Base-by-base conservation (phyloP, 1,284 basidiomycete genomes). In the Boletus semigastroideus region DNA sequence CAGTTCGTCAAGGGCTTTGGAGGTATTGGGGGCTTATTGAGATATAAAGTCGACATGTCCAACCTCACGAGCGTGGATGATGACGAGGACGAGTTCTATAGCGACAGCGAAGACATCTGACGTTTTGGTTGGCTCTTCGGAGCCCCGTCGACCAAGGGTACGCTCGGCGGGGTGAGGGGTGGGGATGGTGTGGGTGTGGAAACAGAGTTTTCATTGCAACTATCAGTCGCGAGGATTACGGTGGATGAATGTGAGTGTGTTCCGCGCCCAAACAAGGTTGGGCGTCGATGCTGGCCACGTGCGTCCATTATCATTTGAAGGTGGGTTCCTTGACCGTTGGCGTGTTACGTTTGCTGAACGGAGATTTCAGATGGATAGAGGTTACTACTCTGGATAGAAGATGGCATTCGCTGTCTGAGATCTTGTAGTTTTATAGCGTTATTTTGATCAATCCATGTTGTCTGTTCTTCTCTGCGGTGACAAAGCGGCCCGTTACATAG, bases 1-100 rank as follows among this genome's bases (percentile, higher is more conserved):
- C 97, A 99, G 72, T 99, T 98, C 77, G 94, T 97, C 65, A 96
- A 96, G 72, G 97, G 96, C 46, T 99, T 99, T 66, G 96, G 96
- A 75, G 96, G 96, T 33, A 97, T 99, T 59, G 96, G 96, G 42
- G 96, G 96, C 31, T 78, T 98, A 54, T 77, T 98, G 57, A 84
- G 94, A 53, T 98, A 97, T 84, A 96, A 97, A 77, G 93, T 97
- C 60, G 93, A 94, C 73, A 92, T 98, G 73, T 82, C 81, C 58
- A 90, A 89, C 69, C 77, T 95, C 43, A 76, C 73, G 83, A 91
- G 76, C 53, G 79, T 88, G 54, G 89, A 92, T 72, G 89, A 91
- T 70, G 65, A 67, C 0, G 63, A 68, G 27, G 63, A 68, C 45
- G 63, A 65, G 45, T 92, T 91, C 73, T 86, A 80, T 70, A 86